Evolutionary conservation across 2,329 filamentous ascomycete species (phyloP), one percentile per base, ranked within the genome.

Genomic region (Podosphaera xanthii): DNA sequence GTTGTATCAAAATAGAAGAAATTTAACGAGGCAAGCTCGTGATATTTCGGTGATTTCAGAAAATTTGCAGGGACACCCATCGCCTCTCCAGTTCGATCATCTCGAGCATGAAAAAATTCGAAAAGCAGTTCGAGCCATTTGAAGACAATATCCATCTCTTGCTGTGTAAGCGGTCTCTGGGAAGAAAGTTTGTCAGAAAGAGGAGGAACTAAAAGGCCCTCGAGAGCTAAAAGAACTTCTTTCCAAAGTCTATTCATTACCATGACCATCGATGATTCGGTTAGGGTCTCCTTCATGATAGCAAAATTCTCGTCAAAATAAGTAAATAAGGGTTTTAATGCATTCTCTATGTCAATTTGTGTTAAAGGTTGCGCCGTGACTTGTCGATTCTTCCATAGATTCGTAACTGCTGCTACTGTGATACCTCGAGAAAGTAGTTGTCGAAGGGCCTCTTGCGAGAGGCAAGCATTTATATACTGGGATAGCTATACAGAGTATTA

Each of bases 241-340:
- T 98, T 98, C 92, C 92, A 98, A 4, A 98, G 74, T 52, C 92
- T 82, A 31, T 89, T 94, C 92, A 98, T 98, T 66, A 98, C 92
- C 69, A 92, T 90, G 65, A 90, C 82, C 91, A 98, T 96, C n/a
- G 92, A 94, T 60, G 88, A 84, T 60, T 89, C 85, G 0, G 92
- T 97, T 60, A 98, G 75, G 0, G 91, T 96, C 71, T 92, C 83
- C 73, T 97, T 96, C 90, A 98, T 95, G 65, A 97, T 95, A 61
- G 89, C 88, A 71, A 98, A 98, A 68, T 98, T 98, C 69, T 96
- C 91, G 69, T 98, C 87, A 69, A 98, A 98, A 70, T 98, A 98
- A 59, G 82, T 80, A 69, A 96, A 92, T 0, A 98, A 77, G 3
- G 89, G 86, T 65, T 86, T 83, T 10, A 98, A 74, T 0, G 88